phyloP scores from a whole-genome alignment of 768 basidiomycete genomes.

The Boletus subparvulus region DNA sequence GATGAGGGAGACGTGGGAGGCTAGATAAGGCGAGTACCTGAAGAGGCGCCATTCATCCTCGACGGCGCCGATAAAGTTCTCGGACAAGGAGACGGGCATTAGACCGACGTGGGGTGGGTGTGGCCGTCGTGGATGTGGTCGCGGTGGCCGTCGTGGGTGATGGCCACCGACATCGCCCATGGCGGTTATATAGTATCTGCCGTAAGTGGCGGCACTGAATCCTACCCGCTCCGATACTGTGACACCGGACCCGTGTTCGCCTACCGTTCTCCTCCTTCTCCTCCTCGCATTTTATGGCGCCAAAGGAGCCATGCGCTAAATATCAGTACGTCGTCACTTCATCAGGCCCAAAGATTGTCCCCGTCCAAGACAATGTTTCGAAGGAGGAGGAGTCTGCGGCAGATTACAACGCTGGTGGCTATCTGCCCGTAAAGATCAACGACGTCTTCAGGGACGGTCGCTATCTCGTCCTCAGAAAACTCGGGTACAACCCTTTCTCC shows the following conservation, averaged over 20 bases:
- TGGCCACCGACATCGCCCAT: no score
- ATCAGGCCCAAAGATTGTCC: slow-evolving; percentile 66
- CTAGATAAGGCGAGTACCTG: slow-evolving; percentile 46
- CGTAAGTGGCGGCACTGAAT: not conserved
- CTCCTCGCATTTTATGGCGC: slow-evolving; percentile 50
- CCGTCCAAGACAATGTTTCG: slow-evolving; percentile 59
- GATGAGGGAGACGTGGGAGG: not conserved
- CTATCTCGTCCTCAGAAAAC: slow-evolving; percentile 85
- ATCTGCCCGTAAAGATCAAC: slow-evolving; percentile 75
- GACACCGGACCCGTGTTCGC: slow-evolving; percentile 22
- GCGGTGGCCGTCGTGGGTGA: not conserved
- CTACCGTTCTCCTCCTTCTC: not conserved
- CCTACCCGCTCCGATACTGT: slow-evolving; percentile 14
- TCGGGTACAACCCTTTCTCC: slow-evolving; percentile 56
- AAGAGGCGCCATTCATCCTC: slow-evolving; percentile 81
- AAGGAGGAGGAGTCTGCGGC: slow-evolving; percentile 84
- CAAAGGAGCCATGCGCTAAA: slow-evolving; percentile 63
- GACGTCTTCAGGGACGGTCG: slow-evolving; percentile 84
- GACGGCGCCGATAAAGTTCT: slow-evolving; percentile 73
- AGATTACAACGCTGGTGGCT: slow-evolving; percentile 80
- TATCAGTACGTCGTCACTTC: slow-evolving; percentile 75
- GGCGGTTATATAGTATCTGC: no score
- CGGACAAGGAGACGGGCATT: slow-evolving; percentile 23
- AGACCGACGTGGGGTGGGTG: not conserved
- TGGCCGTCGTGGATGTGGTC: not conserved